Evolutionary conservation across 352 stramenopile species (phyloP), one percentile per base, ranked within the genome.

Genomic region (Phytophthora cactorum): DNA sequence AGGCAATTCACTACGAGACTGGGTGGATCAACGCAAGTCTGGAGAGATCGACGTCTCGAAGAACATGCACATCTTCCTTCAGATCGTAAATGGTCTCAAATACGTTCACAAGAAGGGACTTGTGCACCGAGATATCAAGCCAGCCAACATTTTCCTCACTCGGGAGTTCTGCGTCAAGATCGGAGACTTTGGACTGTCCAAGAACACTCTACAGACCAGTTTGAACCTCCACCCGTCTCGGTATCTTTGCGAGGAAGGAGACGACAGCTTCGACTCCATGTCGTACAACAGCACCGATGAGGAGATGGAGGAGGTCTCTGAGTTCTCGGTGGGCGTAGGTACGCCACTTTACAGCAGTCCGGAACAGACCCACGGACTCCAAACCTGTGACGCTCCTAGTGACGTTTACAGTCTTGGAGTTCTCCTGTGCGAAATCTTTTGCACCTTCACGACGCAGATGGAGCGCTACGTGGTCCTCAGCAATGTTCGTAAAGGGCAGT

Each of bases 1-100:
- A 47, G 78, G 88, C 41, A 96, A 95, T 31, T 98, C 96, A 5
- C 76, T 95, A 28, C 81, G 86, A 49, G 75, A 92, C 34, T 95
- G 85, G 85, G 79, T 95, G 47, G 79, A 91, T 1, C 72, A 86
- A 45, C 85, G 85, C 5, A 67, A 67, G 9, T 5, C 68, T 58
- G 57, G 52, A 3, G 53, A 59, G 8, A 66, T 93, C 14, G 70
- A 90, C 44, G 34, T 59, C 0, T 47, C 14, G 1, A 79, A 90
- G 38, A 90, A 87, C 45, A 92, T 92, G 53, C 70, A 68, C 32
- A 88, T 95, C 53, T 91, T 93, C 57, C 64, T 63, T 17, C 87
- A 95, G 44, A 82, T 93, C 41, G 79, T 95, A 10, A 77, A 79
- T 4, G 87, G 87, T 1, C 74, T 95, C 31, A 84, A 84, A 57